A percentile compares a stretch with the other conserved stretches of the same genome.
Evolutionary conservation across 257 asterid species (phyloP).

Genomic region (Solanum megistacrolobum): DNA sequence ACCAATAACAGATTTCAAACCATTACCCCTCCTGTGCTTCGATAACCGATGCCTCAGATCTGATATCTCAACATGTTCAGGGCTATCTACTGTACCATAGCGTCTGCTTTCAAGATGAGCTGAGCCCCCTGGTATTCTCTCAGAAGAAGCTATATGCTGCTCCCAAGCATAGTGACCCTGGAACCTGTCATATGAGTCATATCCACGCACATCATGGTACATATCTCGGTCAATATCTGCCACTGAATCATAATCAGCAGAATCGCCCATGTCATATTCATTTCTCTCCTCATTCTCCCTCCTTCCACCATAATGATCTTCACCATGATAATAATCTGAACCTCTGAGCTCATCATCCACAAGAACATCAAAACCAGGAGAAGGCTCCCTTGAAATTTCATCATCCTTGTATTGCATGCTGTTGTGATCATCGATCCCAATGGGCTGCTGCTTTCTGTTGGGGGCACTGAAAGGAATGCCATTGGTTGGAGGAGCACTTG

Average conservation of each 20-base stretch:
- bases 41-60: conserved; percentile 67
- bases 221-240: conserved; percentile 36
- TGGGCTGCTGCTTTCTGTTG: conserved; percentile 10
- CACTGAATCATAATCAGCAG: conserved; percentile 37
- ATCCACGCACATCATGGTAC: conserved; percentile 39
- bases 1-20: conserved; percentile 72
- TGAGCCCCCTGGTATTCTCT: conserved; percentile 36
- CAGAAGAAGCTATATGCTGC: conserved; percentile 47
- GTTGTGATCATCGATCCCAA: conserved; percentile 6
- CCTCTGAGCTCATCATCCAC: conserved; percentile 72
- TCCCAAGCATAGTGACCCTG: conserved; percentile 40
- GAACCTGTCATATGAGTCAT: conserved; percentile 26
- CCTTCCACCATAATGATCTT: conserved; percentile 56
- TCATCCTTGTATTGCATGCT: conserved; percentile 14
- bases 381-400: conserved; percentile 80
- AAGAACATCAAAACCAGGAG: conserved; percentile 94
- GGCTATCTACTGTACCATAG: conserved; percentile 24
- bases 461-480: conserved; percentile 3
- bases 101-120: conserved; percentile 32
- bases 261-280: conserved; percentile 37
- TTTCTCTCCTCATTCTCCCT: conserved; percentile 23
- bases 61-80: conserved; percentile 34
- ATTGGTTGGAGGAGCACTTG: not conserved
- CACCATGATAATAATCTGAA: conserved; percentile 59
- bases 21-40: conserved; percentile 51